Evolutionary conservation across 1,139 yeast species (phyloP).

Genomic region (Nakaseomyces nivariensis): DNA sequence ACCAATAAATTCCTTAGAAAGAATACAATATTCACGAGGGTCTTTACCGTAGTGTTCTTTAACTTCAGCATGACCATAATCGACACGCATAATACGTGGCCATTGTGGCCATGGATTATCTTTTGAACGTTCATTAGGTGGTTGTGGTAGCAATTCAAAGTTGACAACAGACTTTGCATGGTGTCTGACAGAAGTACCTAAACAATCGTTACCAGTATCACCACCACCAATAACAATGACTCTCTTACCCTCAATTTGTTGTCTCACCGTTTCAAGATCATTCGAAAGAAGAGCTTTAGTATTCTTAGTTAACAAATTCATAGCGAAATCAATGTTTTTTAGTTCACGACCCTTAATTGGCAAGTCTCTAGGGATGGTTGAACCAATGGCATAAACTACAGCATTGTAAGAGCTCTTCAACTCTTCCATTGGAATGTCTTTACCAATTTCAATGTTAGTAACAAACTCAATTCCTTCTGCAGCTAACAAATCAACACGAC

Average conservation of each 20-base stretch:
- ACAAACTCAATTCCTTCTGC: constrained; percentile 84
- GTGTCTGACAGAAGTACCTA: constrained; percentile 95
- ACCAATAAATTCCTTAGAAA: constrained; percentile 90
- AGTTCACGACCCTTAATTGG: constrained; percentile 88
- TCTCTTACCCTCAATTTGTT: constrained; percentile 68
- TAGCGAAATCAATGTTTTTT: constrained; percentile 85
- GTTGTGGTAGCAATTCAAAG: constrained; percentile 90
- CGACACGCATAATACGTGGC: constrained; percentile 97
- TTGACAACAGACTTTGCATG: constrained; percentile 94
- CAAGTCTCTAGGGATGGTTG: constrained; percentile 93
- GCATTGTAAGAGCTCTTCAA: constrained; percentile 63
- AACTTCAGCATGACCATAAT: constrained; percentile 95
- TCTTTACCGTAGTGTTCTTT: constrained; percentile 91
- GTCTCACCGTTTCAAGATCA: constrained; percentile 66
- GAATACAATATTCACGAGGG: constrained; percentile 93
- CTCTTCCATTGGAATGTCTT: constrained; percentile 63
- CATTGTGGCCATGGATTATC: constrained; percentile 99
- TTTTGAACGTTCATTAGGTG: constrained; percentile 75
- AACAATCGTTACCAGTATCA: constrained; percentile 98
- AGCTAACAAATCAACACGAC: constrained; percentile 82
- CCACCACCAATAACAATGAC: constrained; percentile 99
- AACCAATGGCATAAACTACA: constrained; percentile 87
- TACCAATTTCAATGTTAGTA: constrained; percentile 73
- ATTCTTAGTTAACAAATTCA: constrained; percentile 82
- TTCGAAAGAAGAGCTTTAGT: constrained; percentile 83